Percentiles rank a stretch among this genome's conserved stretches.
phyloP scores from a whole-genome alignment of 1,139 yeast genomes.

The Diutina rugosa region DNA sequence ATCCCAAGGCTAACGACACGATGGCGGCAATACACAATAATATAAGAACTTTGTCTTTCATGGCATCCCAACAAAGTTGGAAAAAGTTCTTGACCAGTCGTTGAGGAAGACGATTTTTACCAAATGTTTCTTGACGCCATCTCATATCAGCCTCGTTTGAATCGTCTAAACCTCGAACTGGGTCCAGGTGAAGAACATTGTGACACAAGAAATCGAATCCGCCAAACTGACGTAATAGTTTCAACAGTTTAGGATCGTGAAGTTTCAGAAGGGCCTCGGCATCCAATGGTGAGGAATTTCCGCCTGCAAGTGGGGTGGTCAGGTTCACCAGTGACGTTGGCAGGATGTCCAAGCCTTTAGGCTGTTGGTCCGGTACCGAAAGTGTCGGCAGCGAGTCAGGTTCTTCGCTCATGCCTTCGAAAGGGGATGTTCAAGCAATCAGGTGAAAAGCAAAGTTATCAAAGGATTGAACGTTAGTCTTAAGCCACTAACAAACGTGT shows the following conservation, averaged over 20 bases:
- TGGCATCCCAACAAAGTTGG: constrained; percentile 63
- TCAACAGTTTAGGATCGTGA: constrained; percentile 43
- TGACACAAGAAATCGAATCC: constrained; percentile 20
- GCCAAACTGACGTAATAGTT: constrained; percentile 25
- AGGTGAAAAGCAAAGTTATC: background rate
- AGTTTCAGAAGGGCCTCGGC: constrained; percentile 7
- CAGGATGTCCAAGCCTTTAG: background rate
- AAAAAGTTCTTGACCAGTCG: constrained; percentile 56
- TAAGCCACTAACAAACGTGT: background rate
- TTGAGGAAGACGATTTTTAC: constrained; percentile 60
- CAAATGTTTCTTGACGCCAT: constrained; percentile 38
- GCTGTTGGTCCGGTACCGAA: background rate
- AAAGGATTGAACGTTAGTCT: background rate
- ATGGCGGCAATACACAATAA: constrained; percentile 77
- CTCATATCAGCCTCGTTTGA: constrained; percentile 14
- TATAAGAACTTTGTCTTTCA: constrained; percentile 84
- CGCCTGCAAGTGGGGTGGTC: background rate
- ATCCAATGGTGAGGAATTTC: background rate
- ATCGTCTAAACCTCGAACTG: constrained; percentile 29
- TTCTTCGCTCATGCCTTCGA: background rate
- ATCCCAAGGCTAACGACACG: constrained; percentile 78
- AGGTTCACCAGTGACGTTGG: background rate
- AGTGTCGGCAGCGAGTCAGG: background rate
- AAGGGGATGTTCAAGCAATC: background rate
- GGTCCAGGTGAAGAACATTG: constrained; percentile 23